Percentiles rank a stretch among this genome's conserved stretches.
phyloP scores from a whole-genome alignment of 2,329 filamentous ascomycete genomes.

The Hirsutella rhossiliensis region DNA sequence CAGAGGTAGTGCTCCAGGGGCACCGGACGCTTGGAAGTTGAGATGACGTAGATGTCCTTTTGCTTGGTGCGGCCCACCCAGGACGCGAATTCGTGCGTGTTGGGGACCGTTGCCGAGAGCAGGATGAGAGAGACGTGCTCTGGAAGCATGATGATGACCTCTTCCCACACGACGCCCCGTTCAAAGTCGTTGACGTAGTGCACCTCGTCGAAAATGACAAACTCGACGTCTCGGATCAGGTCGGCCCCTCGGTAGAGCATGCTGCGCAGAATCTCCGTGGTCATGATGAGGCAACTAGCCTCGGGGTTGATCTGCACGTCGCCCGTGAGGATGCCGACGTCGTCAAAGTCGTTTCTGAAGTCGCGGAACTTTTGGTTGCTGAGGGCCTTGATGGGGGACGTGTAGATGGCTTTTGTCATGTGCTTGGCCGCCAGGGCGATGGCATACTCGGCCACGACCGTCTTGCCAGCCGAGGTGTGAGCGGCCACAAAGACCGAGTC shows the following conservation, averaged over 20 bases:
- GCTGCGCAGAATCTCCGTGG: constrained; percentile 91
- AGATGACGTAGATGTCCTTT: constrained; percentile 98
- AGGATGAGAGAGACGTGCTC: constrained; percentile 94
- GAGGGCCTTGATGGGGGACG: constrained; percentile 93
- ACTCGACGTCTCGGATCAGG: constrained; percentile 92
- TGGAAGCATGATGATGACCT: constrained; percentile 98
- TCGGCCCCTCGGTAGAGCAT: constrained; percentile 97
- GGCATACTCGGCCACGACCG: constrained; percentile 94
- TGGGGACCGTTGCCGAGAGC: constrained; percentile 90
- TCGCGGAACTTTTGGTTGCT: constrained; percentile 99
- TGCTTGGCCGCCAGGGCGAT: constrained; percentile 94
- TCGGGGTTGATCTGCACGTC: constrained; percentile 97
- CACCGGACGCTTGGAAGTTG: constrained; percentile 87
- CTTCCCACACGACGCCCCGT: constrained; percentile 96
- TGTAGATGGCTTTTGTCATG: constrained; percentile 99
- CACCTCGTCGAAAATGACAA: constrained; percentile 97
- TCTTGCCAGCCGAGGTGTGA: constrained; percentile 96
- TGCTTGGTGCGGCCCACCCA: constrained; percentile 98
- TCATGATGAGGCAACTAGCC: constrained; percentile 98
- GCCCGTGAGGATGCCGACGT: constrained; percentile 92
- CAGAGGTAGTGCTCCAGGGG: constrained; percentile 94
- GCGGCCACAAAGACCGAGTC: constrained; percentile 97
- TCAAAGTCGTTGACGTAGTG: constrained; percentile 97
- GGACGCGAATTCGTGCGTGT: constrained; percentile 94
- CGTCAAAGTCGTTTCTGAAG: constrained; percentile 80